Base-by-base conservation (phyloP, 176 grass and related monocot species). In the Triticum turgidum region DNA sequence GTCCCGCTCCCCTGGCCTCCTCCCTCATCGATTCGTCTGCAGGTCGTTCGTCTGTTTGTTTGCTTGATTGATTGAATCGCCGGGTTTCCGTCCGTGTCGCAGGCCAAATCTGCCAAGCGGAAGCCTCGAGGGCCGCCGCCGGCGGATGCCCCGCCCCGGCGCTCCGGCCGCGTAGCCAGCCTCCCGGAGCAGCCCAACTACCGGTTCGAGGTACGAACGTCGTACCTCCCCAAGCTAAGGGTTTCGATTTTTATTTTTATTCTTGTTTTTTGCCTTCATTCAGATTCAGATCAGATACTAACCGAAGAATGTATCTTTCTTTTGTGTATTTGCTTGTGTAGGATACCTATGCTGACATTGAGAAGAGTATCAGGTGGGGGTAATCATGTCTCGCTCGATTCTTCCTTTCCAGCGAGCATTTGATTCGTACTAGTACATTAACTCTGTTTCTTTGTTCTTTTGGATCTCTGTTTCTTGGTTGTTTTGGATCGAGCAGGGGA, bases 61-160 rank as follows among this genome's bases (percentile, higher is more conserved):
- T 5, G 15, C 2, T 27, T 24, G 34, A 5, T 35, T 61, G 9
- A 21, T 17, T 70, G 61, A 25, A 17, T 15, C 1, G 4, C 4
- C 6, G 35, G n/a, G 4, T 71, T 4, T 7, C 29, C 18, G 14
- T 79, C 3, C n/a, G 49, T 18, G 51, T 59, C 71, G 34, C 79
- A 98, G 90, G 45, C n/a, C 3, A 98, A 94, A 87, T 54, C 72
- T 20, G 70, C 69, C 24, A 96, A 94, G 84, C 68, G 90, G 79
- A 98, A 96, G 80, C 84, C 56, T 59, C 56, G 54, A 27, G 70
- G 32, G 15, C 65, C 63, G 12, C 58, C 21, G 49, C 61, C 27
- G 21, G 71, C 20, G 32, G 8, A 37, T 11, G 71, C 4, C 30
- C 58, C 63, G 0, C 45, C 77, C 20, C 83, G 93, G 3, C 84